Percentiles rank a stretch among this genome's conserved stretches.
Conservation (phyloP, 192 early-diverging fungal genomes). For the Chytriomyces hyalinus region DNA sequence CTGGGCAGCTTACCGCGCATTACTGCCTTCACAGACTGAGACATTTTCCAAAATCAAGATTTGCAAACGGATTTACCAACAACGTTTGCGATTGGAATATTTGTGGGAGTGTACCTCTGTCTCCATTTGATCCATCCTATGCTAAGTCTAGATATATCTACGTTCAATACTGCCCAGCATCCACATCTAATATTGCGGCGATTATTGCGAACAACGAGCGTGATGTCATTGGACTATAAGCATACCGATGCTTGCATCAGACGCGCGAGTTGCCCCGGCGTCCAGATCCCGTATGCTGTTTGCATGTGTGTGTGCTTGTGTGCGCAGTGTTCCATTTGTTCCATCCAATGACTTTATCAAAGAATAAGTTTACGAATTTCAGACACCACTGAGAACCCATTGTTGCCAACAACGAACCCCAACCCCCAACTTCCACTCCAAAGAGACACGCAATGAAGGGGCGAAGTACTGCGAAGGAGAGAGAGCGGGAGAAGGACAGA, state of each 20-base stretch:
- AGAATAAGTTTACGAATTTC: neutral
- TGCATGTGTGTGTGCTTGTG: too few relatives aligned
- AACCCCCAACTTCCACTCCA: too few relatives aligned
- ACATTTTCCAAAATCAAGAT: neutral
- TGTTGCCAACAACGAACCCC: neutral
- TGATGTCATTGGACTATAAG: neutral
- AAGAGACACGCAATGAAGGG: too few relatives aligned
- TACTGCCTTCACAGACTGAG: slow-evolving; percentile 6
- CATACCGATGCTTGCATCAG: too few relatives aligned
- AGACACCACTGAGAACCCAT: neutral
- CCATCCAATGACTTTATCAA: too few relatives aligned
- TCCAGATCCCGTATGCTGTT: too few relatives aligned
- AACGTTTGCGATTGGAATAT: neutral
- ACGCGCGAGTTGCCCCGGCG: too few relatives aligned
- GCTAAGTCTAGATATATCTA: neutral
- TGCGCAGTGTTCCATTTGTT: too few relatives aligned
- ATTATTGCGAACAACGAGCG: neutral
- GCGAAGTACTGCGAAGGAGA: neutral
- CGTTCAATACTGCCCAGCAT: neutral
- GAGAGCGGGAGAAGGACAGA: neutral
- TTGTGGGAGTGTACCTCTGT: neutral
- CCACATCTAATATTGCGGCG: neutral
- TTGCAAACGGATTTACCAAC: neutral
- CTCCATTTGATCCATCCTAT: neutral
- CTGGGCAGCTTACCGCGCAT: slow-evolving; percentile 20